A percentile compares a stretch with the other conserved stretches of the same genome.
Conservation (phyloP, 1,284 basidiomycete genomes). For the Puccinia novopanici region DNA sequence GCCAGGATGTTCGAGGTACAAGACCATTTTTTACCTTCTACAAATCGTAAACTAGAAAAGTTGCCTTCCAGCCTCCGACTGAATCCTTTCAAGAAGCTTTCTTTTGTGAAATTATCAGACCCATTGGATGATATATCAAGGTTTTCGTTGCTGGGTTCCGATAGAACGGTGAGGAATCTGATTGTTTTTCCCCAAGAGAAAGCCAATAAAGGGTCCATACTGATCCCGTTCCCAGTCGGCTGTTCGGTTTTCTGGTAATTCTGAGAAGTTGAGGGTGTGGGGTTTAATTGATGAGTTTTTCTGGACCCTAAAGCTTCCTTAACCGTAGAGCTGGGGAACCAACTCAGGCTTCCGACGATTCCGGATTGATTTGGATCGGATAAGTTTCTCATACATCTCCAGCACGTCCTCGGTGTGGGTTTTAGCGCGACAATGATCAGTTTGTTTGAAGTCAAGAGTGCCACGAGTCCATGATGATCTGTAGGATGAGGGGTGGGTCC, state of each 20-base stretch:
- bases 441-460: constrained; percentile 84
- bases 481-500: constrained; percentile 74
- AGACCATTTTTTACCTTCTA: constrained; percentile 58
- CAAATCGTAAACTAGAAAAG: constrained; percentile 53
- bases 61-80: constrained; percentile 53
- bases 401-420: constrained; percentile 90
- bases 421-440: constrained; percentile 90
- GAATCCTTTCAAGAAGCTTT: constrained; percentile 42
- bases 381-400: constrained; percentile 64
- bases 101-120: constrained; percentile 12
- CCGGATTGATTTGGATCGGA: constrained; percentile 29
- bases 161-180: constrained; percentile 40
- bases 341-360: constrained; percentile 37
- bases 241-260: background rate
- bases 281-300: background rate
- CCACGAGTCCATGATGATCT: constrained; percentile 80
- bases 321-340: constrained; percentile 43
- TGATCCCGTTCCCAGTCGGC: background rate
- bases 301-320: constrained; percentile 5
- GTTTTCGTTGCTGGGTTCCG: constrained; percentile 16
- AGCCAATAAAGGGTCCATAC: constrained; percentile 45
- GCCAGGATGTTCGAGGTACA: constrained; percentile 59
- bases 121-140: background rate
- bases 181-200: constrained; percentile 45
- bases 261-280: background rate